A percentile compares a stretch with the other conserved stretches of the same genome.
Conservation (phyloP, 2,329 filamentous ascomycete genomes). For the Albophoma yamanashiensis region DNA sequence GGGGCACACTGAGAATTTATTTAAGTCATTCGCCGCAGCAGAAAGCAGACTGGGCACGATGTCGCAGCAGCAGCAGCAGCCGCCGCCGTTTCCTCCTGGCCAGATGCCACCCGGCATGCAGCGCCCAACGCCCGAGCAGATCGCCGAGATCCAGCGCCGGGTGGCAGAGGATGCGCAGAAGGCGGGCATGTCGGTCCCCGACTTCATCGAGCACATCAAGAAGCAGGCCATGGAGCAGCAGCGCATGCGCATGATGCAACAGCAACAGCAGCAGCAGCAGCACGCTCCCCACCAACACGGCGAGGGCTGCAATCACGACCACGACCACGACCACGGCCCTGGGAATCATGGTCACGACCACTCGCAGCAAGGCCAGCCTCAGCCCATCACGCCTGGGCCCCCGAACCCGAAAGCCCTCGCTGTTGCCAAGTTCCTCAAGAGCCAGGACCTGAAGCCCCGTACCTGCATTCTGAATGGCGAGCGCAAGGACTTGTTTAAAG, state of each 20-base stretch:
- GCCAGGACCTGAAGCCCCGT: constrained; percentile 76
- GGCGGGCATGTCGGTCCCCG: constrained; percentile 71
- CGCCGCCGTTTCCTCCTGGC: constrained; percentile 13
- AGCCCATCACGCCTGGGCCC: constrained; percentile 65
- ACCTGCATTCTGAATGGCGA: constrained; percentile 93
- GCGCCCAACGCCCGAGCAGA: constrained; percentile 71
- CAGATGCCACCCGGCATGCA: constrained; percentile 21
- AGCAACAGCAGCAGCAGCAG: constrained; percentile 23
- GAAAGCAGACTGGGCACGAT: constrained; percentile 8
- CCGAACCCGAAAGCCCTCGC: constrained; percentile 84
- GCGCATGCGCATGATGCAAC: constrained; percentile 35
- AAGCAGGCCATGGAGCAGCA: constrained; percentile 41
- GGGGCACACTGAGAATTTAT: background rate
- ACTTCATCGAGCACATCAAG: constrained; percentile 67
- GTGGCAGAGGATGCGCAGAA: constrained; percentile 74
- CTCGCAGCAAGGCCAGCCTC: constrained; percentile 37
- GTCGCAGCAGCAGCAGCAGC: constrained; percentile 18
- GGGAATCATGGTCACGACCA: constrained; percentile 9
- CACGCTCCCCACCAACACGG: constrained; percentile 8
- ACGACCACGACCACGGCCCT: constrained; percentile 5
- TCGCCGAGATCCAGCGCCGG: constrained; percentile 73
- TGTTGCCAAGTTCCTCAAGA: constrained; percentile 75
- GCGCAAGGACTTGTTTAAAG: constrained; percentile 96
- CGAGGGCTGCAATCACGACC: constrained; percentile 7
- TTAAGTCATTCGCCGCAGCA: background rate